Percentiles rank a stretch among this genome's conserved stretches.
Conservation (phyloP, 495 filamentous ascomycete species). For the Cercophora newfieldiana region DNA sequence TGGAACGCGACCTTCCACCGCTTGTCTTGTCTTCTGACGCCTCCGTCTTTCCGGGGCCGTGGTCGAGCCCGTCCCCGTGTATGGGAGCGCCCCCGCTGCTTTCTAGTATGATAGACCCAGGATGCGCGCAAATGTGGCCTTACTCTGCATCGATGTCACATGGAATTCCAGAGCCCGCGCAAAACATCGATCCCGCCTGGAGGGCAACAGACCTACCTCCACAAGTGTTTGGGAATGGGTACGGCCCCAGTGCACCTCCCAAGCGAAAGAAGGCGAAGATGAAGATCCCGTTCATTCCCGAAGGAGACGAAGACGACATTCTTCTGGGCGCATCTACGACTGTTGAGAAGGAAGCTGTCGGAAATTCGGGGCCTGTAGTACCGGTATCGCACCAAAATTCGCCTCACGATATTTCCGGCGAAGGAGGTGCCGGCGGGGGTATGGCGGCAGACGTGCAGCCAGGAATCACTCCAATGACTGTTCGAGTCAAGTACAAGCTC, state of each 20-base stretch:
- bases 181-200: slow-evolving; percentile 28
- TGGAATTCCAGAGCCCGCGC: slow-evolving; percentile 7
- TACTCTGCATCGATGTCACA: slow-evolving; percentile 20
- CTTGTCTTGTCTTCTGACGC: neutral
- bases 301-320: slow-evolving; percentile 32
- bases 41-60: slow-evolving; percentile 13
- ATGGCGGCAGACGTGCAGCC: neutral
- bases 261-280: slow-evolving; percentile 16
- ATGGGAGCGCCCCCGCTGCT: slow-evolving; percentile 9
- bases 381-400: neutral
- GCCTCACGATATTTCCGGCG: neutral
- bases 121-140: slow-evolving; percentile 11
- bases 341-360: neutral
- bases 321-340: slow-evolving; percentile 21
- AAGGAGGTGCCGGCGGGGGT: neutral
- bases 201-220: slow-evolving; percentile 30
- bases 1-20: neutral
- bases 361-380: neutral
- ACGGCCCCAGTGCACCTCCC: neutral
- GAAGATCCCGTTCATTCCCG: slow-evolving; percentile 10
- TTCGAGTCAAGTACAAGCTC: neutral
- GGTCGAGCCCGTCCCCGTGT: neutral
- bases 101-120: slow-evolving; percentile 17
- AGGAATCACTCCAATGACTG: neutral
- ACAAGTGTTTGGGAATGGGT: slow-evolving; percentile 10